phyloP scores from a whole-genome alignment of 805 yeast species.

The Myxozyma lipomycoides region DNA sequence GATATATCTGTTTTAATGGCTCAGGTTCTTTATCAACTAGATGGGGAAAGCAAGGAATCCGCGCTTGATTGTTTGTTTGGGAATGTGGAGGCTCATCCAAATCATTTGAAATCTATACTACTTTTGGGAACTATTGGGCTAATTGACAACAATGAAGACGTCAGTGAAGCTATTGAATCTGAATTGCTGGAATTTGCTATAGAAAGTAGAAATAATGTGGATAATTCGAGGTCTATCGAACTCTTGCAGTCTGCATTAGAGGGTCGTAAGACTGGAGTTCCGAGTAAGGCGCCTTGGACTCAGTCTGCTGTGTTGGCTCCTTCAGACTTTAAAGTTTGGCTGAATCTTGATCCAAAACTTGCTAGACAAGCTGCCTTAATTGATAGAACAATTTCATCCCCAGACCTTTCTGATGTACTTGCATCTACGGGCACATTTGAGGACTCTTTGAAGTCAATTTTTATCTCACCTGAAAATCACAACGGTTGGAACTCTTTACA shows the following conservation, averaged over 20 bases:
- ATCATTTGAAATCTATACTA: constrained; percentile 62
- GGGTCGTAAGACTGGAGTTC: constrained; percentile 24
- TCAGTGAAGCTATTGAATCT: constrained; percentile 57
- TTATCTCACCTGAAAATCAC: constrained; percentile 54
- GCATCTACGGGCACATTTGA: constrained; percentile 45
- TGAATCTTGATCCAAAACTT: constrained; percentile 50
- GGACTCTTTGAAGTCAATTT: constrained; percentile 63
- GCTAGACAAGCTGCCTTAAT: constrained; percentile 57
- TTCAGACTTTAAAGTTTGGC: constrained; percentile 65
- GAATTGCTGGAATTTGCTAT: constrained; percentile 49
- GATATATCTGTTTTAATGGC: constrained; percentile 69
- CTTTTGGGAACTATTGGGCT: constrained; percentile 76
- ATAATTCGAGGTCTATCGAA: constrained; percentile 14
- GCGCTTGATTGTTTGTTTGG: constrained; percentile 79
- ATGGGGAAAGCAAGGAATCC: constrained; percentile 69
- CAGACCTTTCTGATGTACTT: constrained; percentile 51
- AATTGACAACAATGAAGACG: constrained; percentile 55
- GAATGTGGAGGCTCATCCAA: constrained; percentile 59
- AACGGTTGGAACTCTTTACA: constrained; percentile 35
- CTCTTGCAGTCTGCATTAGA: constrained; percentile 22
- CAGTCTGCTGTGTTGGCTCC: constrained; percentile 74
- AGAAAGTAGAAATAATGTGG: not conserved
- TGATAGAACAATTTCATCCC: constrained; percentile 48
- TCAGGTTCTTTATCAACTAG: constrained; percentile 73
- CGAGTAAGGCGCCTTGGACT: constrained; percentile 50